These are phyloP conservation scores for Sherardia arvensis DNA, from an alignment of 257 asterid genomes.

Conservation along the genomic window DNA sequence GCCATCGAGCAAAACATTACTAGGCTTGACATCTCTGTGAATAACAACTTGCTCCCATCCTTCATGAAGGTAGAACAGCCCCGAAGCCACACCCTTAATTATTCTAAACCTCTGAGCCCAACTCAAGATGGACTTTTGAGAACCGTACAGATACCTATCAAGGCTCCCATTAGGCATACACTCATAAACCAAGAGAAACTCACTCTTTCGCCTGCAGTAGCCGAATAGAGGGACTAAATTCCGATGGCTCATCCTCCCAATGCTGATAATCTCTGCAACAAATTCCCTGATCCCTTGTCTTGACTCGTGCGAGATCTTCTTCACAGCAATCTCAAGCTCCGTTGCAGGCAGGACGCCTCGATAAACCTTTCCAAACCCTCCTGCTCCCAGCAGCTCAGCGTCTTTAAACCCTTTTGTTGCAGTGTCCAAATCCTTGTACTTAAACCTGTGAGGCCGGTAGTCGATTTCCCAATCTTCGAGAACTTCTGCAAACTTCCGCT, in stretches of 20 bases:
- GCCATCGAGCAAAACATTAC: neutral
- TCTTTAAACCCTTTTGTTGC: neutral
- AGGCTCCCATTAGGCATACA: neutral
- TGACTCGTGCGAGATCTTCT: neutral
- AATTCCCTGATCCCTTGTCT: neutral
- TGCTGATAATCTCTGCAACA: neutral
- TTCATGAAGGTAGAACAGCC: neutral
- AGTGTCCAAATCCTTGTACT: neutral
- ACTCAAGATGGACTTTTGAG: neutral
- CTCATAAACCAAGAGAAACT: neutral
- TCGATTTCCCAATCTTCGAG: constrained; percentile 1
- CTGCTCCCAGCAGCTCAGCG: neutral
- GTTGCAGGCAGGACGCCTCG: neutral
- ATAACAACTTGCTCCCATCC: neutral
- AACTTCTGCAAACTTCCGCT: neutral
- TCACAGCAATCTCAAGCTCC: neutral
- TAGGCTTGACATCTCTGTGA: neutral
- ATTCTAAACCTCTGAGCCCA: neutral
- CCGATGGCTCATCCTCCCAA: neutral
- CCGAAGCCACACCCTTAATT: neutral
- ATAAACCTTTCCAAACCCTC: neutral
- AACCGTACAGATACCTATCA: neutral
- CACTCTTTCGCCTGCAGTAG: neutral
- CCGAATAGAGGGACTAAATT: constrained; percentile 1
- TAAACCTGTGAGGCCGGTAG: neutral